phyloP scores from a whole-genome alignment of 139 green algal genomes.

The Chlamydomonas incerta region DNA sequence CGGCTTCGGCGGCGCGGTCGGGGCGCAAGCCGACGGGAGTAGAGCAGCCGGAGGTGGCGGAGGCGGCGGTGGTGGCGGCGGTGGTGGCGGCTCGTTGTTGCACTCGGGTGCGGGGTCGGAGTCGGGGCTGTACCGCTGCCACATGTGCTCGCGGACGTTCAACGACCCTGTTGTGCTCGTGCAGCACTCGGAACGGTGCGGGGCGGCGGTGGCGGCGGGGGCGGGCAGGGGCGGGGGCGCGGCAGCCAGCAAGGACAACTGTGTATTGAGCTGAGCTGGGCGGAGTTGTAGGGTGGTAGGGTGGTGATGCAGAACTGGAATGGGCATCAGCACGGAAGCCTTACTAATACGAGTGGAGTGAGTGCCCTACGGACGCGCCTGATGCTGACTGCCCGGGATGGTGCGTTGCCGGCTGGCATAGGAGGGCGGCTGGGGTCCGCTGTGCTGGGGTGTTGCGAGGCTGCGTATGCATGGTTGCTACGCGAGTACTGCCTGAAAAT shows the following conservation, averaged over 20 bases:
- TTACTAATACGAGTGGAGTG: too few relatives aligned
- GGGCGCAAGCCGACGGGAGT: neutral
- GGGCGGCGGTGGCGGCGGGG: neutral
- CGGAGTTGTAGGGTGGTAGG: too few relatives aligned
- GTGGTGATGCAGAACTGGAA: too few relatives aligned
- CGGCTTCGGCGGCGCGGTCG: neutral
- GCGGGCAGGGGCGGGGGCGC: neutral
- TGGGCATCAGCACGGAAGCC: too few relatives aligned
- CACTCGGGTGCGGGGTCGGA: neutral
- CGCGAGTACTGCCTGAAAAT: too few relatives aligned
- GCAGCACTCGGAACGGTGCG: slow-evolving; percentile 36
- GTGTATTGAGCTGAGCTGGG: too few relatives aligned
- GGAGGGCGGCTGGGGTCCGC: too few relatives aligned
- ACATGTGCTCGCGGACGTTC: slow-evolving; percentile 29
- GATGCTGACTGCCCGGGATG: too few relatives aligned
- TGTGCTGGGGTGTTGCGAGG: too few relatives aligned
- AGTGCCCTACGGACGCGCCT: too few relatives aligned
- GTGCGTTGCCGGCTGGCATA: too few relatives aligned
- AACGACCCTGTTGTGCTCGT: slow-evolving; percentile 47
- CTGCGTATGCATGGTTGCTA: too few relatives aligned
- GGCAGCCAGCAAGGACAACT: neutral
- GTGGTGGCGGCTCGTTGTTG: neutral
- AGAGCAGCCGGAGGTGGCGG: neutral
- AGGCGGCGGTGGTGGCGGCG: neutral
- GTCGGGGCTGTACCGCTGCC: slow-evolving; percentile 38